Evolutionary conservation across 495 filamentous ascomycete species (phyloP).

Genomic region (Podospora anserina): DNA sequence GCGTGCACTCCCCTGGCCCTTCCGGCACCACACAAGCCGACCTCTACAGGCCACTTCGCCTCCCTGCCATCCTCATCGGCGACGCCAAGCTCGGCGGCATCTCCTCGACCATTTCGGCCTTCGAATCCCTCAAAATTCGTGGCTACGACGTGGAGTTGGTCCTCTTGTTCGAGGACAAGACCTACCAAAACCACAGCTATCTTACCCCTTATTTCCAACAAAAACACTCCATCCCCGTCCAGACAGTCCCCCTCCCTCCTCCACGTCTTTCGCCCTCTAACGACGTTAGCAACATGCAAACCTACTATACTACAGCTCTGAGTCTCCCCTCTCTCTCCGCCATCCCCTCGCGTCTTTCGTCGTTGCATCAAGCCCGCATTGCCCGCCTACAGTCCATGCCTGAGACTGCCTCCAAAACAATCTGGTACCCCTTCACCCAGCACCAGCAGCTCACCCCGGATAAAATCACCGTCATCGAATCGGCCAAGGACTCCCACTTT

Average conservation of each 20-base stretch:
- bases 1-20: constrained; percentile 69
- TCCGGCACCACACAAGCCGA: constrained; percentile 74
- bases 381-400: constrained; percentile 57
- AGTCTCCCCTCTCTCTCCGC: background rate
- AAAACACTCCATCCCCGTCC: constrained; percentile 53
- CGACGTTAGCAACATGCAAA: constrained; percentile 54
- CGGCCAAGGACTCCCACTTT: constrained; percentile 71
- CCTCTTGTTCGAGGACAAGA: constrained; percentile 57
- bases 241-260: constrained; percentile 55
- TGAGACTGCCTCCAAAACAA: constrained; percentile 50
- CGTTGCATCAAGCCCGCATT: constrained; percentile 39
- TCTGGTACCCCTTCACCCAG: constrained; percentile 84
- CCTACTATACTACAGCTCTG: constrained; percentile 51
- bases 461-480: constrained; percentile 68
- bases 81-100: constrained; percentile 73
- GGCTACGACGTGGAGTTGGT: constrained; percentile 71
- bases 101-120: constrained; percentile 68
- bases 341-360: background rate
- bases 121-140: constrained; percentile 66
- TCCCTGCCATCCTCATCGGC: constrained; percentile 69
- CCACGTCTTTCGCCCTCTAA: constrained; percentile 22
- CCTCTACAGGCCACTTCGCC: constrained; percentile 63
- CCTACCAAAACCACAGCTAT: constrained; percentile 64
- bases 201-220: constrained; percentile 57
- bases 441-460: constrained; percentile 57